phyloP scores from a whole-genome alignment of 306 rosid species.

The Trifolium dubium region DNA sequence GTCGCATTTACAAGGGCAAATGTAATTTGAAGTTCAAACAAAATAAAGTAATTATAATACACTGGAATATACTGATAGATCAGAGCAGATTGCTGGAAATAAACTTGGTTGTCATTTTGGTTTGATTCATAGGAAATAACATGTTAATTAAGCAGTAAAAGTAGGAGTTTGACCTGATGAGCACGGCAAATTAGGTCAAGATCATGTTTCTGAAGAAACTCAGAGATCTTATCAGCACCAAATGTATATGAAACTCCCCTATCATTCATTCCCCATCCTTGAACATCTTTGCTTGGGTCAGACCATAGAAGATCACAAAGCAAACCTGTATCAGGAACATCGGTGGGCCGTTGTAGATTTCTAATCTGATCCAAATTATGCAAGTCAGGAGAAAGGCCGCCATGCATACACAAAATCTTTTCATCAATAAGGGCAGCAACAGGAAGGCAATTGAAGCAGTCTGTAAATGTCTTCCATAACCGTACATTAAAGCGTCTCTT shows the following conservation, averaged over 20 bases:
- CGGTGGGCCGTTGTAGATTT: conserved; percentile 75
- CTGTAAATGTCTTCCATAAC: conserved; percentile 87
- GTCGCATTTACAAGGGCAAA: neutral
- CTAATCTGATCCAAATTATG: conserved; percentile 80
- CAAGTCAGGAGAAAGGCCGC: conserved; percentile 94
- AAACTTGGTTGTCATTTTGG: neutral
- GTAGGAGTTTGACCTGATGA: conserved; percentile 75
- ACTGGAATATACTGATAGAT: neutral
- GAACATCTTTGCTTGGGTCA: conserved; percentile 85
- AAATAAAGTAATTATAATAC: neutral
- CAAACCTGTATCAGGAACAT: conserved; percentile 92
- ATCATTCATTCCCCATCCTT: conserved; percentile 94
- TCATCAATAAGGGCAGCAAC: conserved; percentile 97
- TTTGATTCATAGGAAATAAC: conserved; percentile 19
- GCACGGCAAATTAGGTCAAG: conserved; percentile 98
- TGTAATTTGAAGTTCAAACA: neutral
- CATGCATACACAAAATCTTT: conserved; percentile 95
- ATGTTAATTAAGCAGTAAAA: conserved; percentile 21
- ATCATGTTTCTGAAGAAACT: conserved; percentile 88
- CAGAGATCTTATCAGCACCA: conserved; percentile 81
- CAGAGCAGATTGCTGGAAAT: conserved; percentile 31
- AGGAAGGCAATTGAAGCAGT: conserved; percentile 90
- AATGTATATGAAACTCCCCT: conserved; percentile 95
- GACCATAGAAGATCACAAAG: conserved; percentile 99
- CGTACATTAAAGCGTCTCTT: conserved; percentile 90